Conservation (phyloP, 73 alveolate species). For the Tetrahymena borealis region DNA sequence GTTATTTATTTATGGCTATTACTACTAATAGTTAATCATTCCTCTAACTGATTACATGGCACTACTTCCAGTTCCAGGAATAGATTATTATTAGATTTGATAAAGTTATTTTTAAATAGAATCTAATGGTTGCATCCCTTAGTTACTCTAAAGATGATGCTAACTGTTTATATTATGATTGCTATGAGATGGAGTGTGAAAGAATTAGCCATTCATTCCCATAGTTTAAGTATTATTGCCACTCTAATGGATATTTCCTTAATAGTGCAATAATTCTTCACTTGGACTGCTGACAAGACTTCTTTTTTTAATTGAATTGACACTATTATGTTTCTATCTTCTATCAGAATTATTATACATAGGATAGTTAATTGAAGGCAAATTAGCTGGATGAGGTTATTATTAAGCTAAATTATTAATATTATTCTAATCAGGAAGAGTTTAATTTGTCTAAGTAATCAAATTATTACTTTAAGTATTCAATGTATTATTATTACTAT, state of each 20-base stretch:
- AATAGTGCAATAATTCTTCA: not conserved
- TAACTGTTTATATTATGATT: not conserved
- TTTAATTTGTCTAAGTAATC: not conserved
- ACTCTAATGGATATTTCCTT: not conserved
- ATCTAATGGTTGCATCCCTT: not conserved
- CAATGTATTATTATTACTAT: not conserved
- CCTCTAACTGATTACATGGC: not conserved
- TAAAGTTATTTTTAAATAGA: not conserved
- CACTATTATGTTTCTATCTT: not conserved
- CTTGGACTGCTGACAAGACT: not conserved
- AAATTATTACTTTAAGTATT: not conserved
- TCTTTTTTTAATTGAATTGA: not conserved
- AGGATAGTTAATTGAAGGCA: not conserved
- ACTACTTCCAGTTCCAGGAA: not conserved
- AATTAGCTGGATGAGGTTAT: not conserved
- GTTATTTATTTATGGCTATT: not conserved
- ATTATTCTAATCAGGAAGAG: not conserved
- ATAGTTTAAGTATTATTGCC: not conserved
- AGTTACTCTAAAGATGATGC: not conserved
- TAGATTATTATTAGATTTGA: not conserved
- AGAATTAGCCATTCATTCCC: not conserved
- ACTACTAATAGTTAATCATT: not conserved
- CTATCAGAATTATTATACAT: not conserved
- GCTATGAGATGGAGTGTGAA: not conserved
- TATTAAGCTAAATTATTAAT: not conserved